phyloP scores from a whole-genome alignment of 345 rosid species.

The Brassica juncea region DNA sequence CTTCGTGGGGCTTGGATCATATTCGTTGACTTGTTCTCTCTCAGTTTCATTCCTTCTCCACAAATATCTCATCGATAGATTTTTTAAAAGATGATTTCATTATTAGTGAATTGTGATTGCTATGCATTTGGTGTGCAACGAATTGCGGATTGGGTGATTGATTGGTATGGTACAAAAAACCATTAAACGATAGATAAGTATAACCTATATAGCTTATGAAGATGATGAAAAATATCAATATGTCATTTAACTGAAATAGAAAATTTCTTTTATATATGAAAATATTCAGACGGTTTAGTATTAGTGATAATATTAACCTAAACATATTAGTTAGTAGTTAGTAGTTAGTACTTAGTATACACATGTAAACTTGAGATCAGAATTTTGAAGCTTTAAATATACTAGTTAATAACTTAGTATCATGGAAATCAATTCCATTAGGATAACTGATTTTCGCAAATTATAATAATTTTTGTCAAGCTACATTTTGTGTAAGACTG shows the following conservation, averaged over 20 bases:
- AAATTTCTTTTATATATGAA: no score
- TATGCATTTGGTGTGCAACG: slow-evolving; percentile 14
- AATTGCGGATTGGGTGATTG: background rate
- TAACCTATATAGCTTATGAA: background rate
- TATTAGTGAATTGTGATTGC: background rate
- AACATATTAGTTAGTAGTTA: background rate
- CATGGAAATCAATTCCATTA: background rate
- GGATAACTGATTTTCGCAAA: background rate
- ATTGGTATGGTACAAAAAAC: background rate
- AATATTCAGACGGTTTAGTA: background rate
- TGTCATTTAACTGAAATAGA: no score
- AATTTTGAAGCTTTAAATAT: background rate
- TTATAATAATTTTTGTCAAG: background rate
- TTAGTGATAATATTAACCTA: background rate
- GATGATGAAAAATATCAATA: no score
- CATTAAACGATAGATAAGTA: background rate
- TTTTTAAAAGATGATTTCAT: background rate
- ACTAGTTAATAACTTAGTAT: background rate
- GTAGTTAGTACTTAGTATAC: no score
- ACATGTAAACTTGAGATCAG: background rate
- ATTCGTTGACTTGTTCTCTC: slow-evolving; percentile 31
- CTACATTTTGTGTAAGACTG: slow-evolving; percentile 1
- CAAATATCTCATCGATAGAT: slow-evolving; percentile 16
- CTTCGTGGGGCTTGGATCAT: slow-evolving; percentile 24
- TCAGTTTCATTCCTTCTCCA: background rate